phyloP scores from a whole-genome alignment of 768 basidiomycete genomes.

The Boletellus emodensis region DNA sequence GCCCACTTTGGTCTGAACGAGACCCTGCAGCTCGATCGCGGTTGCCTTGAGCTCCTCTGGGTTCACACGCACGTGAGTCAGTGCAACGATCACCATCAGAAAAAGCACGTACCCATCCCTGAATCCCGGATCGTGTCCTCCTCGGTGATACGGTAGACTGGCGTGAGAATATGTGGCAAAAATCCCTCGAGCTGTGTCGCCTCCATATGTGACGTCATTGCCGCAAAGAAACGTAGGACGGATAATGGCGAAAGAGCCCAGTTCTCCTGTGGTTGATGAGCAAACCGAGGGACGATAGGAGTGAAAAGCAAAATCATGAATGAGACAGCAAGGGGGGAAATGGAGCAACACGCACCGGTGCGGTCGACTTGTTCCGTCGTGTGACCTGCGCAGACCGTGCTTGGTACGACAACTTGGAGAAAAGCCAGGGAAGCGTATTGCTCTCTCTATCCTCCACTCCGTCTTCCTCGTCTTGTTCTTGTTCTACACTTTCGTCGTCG shows the following conservation, averaged over 20 bases:
- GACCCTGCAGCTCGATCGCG: constrained; percentile 78
- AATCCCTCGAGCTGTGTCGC: constrained; percentile 55
- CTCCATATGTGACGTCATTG: constrained; percentile 76
- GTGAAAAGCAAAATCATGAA: neutral
- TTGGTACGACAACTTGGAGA: constrained; percentile 91
- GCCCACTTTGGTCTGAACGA: constrained; percentile 85
- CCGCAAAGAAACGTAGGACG: constrained; percentile 89
- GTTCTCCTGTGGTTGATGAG: constrained; percentile 47
- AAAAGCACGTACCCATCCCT: constrained; percentile 62
- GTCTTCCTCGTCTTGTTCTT: constrained; percentile 22
- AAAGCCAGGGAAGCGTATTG: constrained; percentile 83
- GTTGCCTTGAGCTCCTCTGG: constrained; percentile 81
- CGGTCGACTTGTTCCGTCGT: constrained; percentile 51
- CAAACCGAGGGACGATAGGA: neutral
- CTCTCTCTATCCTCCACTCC: constrained; percentile 3
- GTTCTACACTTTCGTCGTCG: neutral
- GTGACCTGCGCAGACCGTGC: constrained; percentile 71
- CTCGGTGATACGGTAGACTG: constrained; percentile 82
- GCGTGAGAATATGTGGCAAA: constrained; percentile 80
- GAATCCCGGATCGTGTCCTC: constrained; percentile 79
- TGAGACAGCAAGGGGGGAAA: neutral
- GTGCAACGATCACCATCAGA: no score
- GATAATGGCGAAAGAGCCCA: constrained; percentile 83
- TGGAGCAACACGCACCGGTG: constrained; percentile 37
- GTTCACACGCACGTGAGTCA: no score